Evolutionary conservation across 345 rosid genomes (phyloP), one percentile per base, ranked within the genome.

Genomic region (Luvunga scandens): DNA sequence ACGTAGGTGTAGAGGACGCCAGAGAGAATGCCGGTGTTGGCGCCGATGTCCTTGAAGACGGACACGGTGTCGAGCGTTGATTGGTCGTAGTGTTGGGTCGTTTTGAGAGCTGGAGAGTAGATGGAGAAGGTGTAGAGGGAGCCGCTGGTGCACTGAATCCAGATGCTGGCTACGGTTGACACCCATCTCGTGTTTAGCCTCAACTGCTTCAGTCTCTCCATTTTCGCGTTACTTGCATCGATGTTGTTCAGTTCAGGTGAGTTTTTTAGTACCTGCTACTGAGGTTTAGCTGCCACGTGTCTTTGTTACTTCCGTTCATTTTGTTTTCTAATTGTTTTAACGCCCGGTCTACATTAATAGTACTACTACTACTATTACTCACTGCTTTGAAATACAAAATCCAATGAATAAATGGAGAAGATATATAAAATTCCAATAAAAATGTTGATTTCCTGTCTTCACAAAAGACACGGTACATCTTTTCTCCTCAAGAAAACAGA

Each of bases 11-110:
- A 95, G 8, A 95, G 86, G 78, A 93, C 84, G 34, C 98, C 98
- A 18, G 98, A 89, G 68, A 93, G 83, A 86, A 91, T 55, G 6
- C 97, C 98, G 83, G 82, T 86, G 90, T 93, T 93, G 57, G 97
- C 95, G 25, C 98, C 98, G 84, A 95, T 93, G 86, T 95, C 97
- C 62, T 95, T 95, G 87, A 92, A 93, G 85, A 95, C 98, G 56
- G 98, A 95, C 83, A 95, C 90, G 83, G 93, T 93, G 87, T 95
- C 98, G 77, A 95, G 98, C 8, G 98, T 95, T 21, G 91, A 89
- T 81, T 93, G 98, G 80, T 91, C 90, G 89, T 93, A 92, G 73
- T 72, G 81, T 80, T 95, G 98, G 48, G 87, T 84, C 66, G 96
- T 88, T 85, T 95, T 95, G 72, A 95, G 91, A 66, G 76, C 38